Evolutionary conservation across 2,329 filamentous ascomycete genomes (phyloP).

Genomic region (Teratosphaeria destructans): DNA sequence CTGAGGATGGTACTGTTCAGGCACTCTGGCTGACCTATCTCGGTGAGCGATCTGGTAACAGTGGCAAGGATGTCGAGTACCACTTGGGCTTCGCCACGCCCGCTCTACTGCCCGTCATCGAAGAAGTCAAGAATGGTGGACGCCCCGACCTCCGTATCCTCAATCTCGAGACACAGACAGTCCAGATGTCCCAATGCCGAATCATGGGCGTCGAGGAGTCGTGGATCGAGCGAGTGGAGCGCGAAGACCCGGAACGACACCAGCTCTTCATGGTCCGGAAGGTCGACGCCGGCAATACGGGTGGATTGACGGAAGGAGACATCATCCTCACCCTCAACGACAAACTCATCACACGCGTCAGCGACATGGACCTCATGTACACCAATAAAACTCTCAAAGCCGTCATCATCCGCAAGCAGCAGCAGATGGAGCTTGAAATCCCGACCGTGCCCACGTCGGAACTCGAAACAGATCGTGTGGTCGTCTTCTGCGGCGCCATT

Average conservation of each 20-base stretch:
- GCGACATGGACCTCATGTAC: slow-evolving; percentile 95
- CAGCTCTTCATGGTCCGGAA: slow-evolving; percentile 99
- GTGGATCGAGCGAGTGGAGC: slow-evolving; percentile 85
- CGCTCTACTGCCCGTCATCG: slow-evolving; percentile 77
- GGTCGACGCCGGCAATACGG: slow-evolving; percentile 54
- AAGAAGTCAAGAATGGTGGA: slow-evolving; percentile 69
- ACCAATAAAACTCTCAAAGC: slow-evolving; percentile 73
- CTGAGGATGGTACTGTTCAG: slow-evolving; percentile 83
- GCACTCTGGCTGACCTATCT: slow-evolving; percentile 96
- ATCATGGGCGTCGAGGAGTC: slow-evolving; percentile 95
- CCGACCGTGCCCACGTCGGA: slow-evolving; percentile 81
- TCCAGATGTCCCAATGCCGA: slow-evolving; percentile 92
- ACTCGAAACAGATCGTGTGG: slow-evolving; percentile 81
- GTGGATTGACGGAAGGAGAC: slow-evolving; percentile 76
- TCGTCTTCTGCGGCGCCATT: slow-evolving; percentile 91
- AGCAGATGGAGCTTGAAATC: slow-evolving; percentile 66
- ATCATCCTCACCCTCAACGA: slow-evolving; percentile 84
- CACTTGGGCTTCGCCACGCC: slow-evolving; percentile 86
- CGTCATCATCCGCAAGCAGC: slow-evolving; percentile 72
- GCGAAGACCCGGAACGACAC: slow-evolving; percentile 81
- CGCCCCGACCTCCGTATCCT: slow-evolving; percentile 79
- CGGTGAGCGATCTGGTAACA: slow-evolving; percentile 70
- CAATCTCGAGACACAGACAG: slow-evolving; percentile 86
- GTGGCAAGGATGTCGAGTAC: slow-evolving; percentile 87
- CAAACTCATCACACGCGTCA: slow-evolving; percentile 84